Percentiles rank a stretch among this genome's conserved stretches.
These are phyloP conservation scores for Symbiodinium pilosum DNA, from an alignment of 73 alveolate species.

Conservation along the genomic window DNA sequence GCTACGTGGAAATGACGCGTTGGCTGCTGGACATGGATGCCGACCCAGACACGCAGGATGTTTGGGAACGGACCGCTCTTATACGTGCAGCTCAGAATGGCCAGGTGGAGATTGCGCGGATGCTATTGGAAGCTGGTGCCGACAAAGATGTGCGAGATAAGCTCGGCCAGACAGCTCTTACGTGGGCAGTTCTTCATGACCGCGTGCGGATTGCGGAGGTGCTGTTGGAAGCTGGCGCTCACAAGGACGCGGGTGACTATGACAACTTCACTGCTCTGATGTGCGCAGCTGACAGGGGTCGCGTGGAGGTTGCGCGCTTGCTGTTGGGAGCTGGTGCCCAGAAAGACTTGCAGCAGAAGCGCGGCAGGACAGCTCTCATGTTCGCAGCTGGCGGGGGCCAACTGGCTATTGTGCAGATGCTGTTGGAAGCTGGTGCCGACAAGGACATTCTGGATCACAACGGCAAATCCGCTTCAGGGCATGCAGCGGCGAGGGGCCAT, in stretches of 20 bases:
- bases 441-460: neutral
- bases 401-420: neutral
- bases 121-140: too few relatives aligned
- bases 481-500: too few relatives aligned
- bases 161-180: too few relatives aligned
- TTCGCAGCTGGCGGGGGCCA: neutral
- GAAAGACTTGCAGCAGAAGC: neutral
- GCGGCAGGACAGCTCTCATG: neutral
- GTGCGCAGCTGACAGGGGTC: neutral
- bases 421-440: neutral
- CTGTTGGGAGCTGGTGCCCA: neutral
- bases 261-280: neutral
- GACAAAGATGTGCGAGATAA: too few relatives aligned
- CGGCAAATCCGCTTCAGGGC: too few relatives aligned
- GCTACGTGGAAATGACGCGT: too few relatives aligned
- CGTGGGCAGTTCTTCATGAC: too few relatives aligned
- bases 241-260: neutral
- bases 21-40: too few relatives aligned
- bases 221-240: neutral
- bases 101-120: too few relatives aligned
- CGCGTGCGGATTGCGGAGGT: neutral
- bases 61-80: too few relatives aligned
- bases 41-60: too few relatives aligned
- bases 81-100: too few relatives aligned
- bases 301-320: neutral